These are phyloP conservation scores for Nakazawaea wyomingensis DNA, from an alignment of 805 yeast genomes.

Conservation along the genomic window DNA sequence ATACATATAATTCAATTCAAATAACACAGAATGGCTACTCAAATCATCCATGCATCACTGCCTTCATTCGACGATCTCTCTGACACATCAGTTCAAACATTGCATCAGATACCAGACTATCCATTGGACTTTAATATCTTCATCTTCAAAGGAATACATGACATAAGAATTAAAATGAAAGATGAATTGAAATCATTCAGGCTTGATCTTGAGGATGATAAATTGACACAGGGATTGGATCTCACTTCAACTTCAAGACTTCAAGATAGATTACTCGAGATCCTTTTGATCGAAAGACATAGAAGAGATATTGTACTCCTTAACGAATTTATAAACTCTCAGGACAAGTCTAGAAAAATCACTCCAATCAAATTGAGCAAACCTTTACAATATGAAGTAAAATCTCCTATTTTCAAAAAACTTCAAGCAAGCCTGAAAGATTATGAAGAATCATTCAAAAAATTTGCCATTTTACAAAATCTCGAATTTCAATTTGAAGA, in stretches of 20 bases:
- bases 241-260: constrained; percentile 27
- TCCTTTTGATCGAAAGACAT: constrained; percentile 31
- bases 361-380: constrained; percentile 21
- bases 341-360: constrained; percentile 12
- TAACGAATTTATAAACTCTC: constrained; percentile 17
- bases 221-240: constrained; percentile 12
- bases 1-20: neutral
- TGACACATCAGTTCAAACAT: constrained; percentile 13
- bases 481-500: constrained; percentile 31
- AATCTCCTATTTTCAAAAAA: constrained; percentile 23
- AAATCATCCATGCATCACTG: neutral
- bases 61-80: constrained; percentile 15
- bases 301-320: constrained; percentile 22
- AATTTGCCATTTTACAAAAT: constrained; percentile 29
- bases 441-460: constrained; percentile 23
- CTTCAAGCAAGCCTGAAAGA: constrained; percentile 17
- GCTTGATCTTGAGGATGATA: constrained; percentile 15
- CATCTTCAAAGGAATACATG: constrained; percentile 26
- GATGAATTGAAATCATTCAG: constrained; percentile 20
- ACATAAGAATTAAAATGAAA: constrained; percentile 17
- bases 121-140: constrained; percentile 34
- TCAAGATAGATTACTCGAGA: constrained; percentile 28
- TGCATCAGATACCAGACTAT: constrained; percentile 28
- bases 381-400: constrained; percentile 28
- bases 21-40: neutral